Evolutionary conservation across 805 yeast genomes (phyloP), one percentile per base, ranked within the genome.

Genomic region (Candida silvicultrix): DNA sequence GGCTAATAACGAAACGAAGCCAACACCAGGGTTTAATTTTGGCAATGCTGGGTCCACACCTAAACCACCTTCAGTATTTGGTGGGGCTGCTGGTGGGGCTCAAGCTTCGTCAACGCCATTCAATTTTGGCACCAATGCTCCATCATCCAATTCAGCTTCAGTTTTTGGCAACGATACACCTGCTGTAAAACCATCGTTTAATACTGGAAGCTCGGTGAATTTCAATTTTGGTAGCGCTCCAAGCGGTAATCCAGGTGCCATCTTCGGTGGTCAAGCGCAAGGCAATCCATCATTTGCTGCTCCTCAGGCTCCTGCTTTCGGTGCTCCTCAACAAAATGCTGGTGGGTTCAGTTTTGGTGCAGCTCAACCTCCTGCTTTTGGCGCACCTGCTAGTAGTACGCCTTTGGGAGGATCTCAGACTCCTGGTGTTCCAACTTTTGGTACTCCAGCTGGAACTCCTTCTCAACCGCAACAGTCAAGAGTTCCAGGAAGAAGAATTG

Each of bases 401-500:
- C 38, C 43, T 5, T 44, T 44, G 25, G 49, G 50, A 15, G 45
- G 36, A 15, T 22, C 44, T 42, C 39, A 45, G 10, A 44, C 44
- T 41, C 39, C 47, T 12, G 45, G 23, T 18, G 5, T 12, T 25
- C 42, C 29, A 15, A 35, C 32, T 2, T 45, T 45, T 35, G 48
- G 48, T 16, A 34, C 40, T 28, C 44, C 50, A 10, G 46, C 54
- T 22, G 42, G 28, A 11, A 28, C 34, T 6, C 35, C 41, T 9
- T 49, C 45, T 5, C 41, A 41, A 9, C 38, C 41, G 14, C 43
- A 38, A 19, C 43, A 38, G 16, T 39, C 57, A 21, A 45, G 55
- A 28, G 49, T 49, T 8, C 49, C 53, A 15, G 57, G 60, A 4
- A 56, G 63, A 55, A 55, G 46, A 29, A 52, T 58, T 29, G 63